Percentiles rank a stretch among this genome's conserved stretches.
Evolutionary conservation across 176 grass and related monocot genomes (phyloP).

Genomic region (Juncus effusus): DNA sequence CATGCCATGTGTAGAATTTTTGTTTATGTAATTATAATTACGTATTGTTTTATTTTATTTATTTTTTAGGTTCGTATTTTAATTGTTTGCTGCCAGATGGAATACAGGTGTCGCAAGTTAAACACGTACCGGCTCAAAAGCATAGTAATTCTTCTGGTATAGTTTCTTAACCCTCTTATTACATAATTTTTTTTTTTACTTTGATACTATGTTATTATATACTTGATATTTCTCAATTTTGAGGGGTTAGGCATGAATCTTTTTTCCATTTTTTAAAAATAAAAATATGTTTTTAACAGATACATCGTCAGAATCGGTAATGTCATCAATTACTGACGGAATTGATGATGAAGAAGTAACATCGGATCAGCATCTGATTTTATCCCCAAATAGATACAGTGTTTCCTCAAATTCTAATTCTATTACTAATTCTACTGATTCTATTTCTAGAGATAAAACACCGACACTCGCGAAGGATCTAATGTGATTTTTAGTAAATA

Average conservation of each 20-base stretch:
- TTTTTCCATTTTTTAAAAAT: neutral
- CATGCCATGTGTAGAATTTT: too few species aligned
- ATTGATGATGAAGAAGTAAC: conserved; percentile 39
- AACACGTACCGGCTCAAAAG: conserved; percentile 44
- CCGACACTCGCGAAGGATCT: conserved; percentile 48
- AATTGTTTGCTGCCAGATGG: conserved; percentile 66
- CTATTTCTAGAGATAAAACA: conserved; percentile 25
- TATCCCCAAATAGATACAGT: conserved; percentile 11
- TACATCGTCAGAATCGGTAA: conserved; percentile 26
- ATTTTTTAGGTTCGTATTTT: conserved; percentile 61
- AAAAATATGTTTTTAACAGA: neutral
- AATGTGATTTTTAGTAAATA: conserved; percentile 24
- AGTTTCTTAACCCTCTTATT: conserved; percentile 9
- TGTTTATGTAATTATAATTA: too few species aligned
- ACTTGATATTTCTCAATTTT: neutral
- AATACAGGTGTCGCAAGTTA: conserved; percentile 66
- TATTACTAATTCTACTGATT: neutral
- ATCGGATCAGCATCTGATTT: neutral
- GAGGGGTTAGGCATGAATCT: neutral
- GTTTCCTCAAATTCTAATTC: conserved; percentile 16
- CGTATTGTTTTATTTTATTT: neutral
- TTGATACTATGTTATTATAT: neutral
- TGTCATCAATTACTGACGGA: conserved; percentile 52
- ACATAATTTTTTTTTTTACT: conserved; percentile 1
- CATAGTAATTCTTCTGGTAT: conserved; percentile 52